These are phyloP conservation scores for Vicia villosa DNA, from an alignment of 306 rosid genomes.

Conservation along the genomic window DNA sequence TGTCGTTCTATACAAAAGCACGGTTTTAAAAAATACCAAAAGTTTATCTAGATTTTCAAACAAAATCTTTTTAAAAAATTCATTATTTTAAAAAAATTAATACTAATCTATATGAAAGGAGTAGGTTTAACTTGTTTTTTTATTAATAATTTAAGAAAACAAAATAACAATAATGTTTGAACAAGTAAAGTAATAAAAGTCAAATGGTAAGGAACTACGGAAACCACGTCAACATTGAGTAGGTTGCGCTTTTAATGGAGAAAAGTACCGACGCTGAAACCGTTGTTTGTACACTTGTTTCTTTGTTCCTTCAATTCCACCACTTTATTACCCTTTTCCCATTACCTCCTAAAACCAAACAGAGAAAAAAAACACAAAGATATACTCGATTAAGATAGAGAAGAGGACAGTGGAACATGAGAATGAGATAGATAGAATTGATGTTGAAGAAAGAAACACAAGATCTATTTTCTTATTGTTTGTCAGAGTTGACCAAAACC, in stretches of 20 bases:
- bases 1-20: too few relatives aligned
- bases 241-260: slow-evolving; percentile 34
- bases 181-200: neutral
- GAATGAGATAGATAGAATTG: neutral
- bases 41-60: too few relatives aligned
- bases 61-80: too few relatives aligned
- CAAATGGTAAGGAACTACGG: slow-evolving; percentile 18
- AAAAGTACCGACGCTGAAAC: slow-evolving; percentile 32
- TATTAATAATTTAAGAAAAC: too few relatives aligned
- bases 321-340: neutral
- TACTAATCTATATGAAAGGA: too few relatives aligned
- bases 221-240: slow-evolving; percentile 18
- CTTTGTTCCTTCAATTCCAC: neutral
- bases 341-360: neutral
- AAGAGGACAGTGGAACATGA: neutral
- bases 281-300: neutral
- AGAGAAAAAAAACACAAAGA: neutral
- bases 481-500: slow-evolving; percentile 32
- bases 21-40: too few relatives aligned
- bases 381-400: neutral
- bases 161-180: too few relatives aligned
- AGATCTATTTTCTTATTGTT: slow-evolving; percentile 12
- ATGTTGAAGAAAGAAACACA: neutral
- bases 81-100: too few relatives aligned
- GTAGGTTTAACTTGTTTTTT: too few relatives aligned